Conservation (phyloP, 1,284 basidiomycete species). For the Pseudozyma flocculosa region DNA sequence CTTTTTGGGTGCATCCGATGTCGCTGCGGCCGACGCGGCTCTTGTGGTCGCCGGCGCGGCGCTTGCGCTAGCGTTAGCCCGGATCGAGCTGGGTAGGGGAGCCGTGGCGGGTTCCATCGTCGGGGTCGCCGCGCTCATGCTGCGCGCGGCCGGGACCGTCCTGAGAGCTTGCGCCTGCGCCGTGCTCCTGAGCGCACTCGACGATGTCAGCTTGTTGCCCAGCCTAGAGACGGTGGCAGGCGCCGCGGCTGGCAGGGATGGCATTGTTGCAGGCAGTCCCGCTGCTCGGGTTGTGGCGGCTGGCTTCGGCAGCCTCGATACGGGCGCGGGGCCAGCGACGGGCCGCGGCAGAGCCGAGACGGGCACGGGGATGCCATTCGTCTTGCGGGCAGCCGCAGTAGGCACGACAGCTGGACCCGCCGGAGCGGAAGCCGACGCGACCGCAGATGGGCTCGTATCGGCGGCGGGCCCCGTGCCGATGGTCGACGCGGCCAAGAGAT, state of each 20-base stretch:
- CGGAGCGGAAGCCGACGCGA: neutral
- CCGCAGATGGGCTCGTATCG: neutral
- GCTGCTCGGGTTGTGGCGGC: too few relatives aligned
- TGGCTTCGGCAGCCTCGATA: neutral
- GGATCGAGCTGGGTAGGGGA: too few relatives aligned
- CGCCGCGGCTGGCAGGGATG: too few relatives aligned
- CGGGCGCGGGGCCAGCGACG: too few relatives aligned
- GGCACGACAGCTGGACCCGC: too few relatives aligned
- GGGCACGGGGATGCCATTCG: neutral
- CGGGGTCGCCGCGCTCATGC: too few relatives aligned
- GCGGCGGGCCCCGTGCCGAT: too few relatives aligned
- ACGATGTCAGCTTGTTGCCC: neutral
- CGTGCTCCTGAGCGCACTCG: neutral
- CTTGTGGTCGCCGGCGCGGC: too few relatives aligned
- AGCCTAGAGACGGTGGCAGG: neutral
- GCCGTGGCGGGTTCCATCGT: too few relatives aligned
- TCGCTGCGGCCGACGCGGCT: neutral
- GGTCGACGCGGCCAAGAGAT: neutral
- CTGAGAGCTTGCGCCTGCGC: too few relatives aligned
- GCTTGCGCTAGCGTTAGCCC: neutral
- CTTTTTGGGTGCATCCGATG: neutral
- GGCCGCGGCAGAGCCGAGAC: neutral
- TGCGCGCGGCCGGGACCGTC: too few relatives aligned
- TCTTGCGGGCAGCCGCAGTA: neutral
- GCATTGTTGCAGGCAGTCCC: neutral